Percentiles rank a stretch among this genome's conserved stretches.
Evolutionary conservation across 2,329 filamentous ascomycete species (phyloP).

Genomic region (Helotiales sp.): DNA sequence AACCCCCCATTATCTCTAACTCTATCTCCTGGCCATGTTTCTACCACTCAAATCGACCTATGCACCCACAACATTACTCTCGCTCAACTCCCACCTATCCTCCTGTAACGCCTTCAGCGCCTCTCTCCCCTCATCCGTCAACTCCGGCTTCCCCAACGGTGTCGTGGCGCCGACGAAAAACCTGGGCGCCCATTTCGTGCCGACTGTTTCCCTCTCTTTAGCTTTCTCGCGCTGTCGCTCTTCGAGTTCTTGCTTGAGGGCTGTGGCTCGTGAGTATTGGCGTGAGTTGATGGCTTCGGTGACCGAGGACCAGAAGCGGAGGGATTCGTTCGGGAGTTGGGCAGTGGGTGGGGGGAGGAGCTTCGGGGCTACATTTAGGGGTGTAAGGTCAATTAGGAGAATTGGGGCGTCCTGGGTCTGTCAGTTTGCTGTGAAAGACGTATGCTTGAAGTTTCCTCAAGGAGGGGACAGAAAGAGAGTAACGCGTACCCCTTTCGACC

Average conservation of each 20-base stretch:
- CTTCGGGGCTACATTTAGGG: constrained; percentile 80
- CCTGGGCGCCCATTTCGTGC: constrained; percentile 78
- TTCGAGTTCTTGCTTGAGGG: constrained; percentile 88
- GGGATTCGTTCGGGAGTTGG: constrained; percentile 88
- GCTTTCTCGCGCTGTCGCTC: constrained; percentile 87
- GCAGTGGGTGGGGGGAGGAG: constrained; percentile 74
- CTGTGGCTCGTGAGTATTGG: constrained; percentile 84
- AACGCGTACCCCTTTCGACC: constrained; percentile 64
- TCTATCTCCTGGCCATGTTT: background rate
- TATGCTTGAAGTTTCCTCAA: constrained; percentile 33
- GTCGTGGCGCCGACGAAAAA: constrained; percentile 77
- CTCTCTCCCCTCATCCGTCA: constrained; percentile 65
- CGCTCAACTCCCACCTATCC: constrained; percentile 45
- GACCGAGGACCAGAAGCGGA: constrained; percentile 85
- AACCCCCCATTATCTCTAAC: background rate
- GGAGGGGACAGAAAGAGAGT: background rate
- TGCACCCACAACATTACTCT: constrained; percentile 35
- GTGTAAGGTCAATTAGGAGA: constrained; percentile 86
- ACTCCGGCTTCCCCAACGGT: constrained; percentile 62
- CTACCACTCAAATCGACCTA: constrained; percentile 13
- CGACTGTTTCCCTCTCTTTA: constrained; percentile 73
- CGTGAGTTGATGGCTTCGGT: constrained; percentile 84
- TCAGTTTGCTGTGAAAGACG: constrained; percentile 42
- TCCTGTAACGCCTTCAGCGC: constrained; percentile 60
- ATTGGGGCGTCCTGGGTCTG: constrained; percentile 61